Conservation (phyloP, 768 basidiomycete genomes). For the Boletus tylopilopsis region DNA sequence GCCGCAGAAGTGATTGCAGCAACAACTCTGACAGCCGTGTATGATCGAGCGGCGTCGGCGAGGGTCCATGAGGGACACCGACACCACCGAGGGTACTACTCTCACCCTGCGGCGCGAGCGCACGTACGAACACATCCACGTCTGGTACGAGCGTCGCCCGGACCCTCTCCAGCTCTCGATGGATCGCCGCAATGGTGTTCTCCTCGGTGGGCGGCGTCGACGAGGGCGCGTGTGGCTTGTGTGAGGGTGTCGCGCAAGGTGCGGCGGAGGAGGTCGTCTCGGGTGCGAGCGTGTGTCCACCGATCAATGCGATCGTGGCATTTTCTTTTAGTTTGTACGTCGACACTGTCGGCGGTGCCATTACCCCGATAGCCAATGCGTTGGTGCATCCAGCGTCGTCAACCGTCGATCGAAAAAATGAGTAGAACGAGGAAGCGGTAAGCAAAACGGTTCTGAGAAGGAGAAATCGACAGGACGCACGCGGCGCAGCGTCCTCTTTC, state of each 20-base stretch:
- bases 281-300: slow-evolving; percentile 33
- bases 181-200: slow-evolving; percentile 33
- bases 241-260: background rate
- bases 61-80: no score
- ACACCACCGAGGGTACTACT: no score
- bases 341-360: slow-evolving; percentile 57
- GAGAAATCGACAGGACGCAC: slow-evolving; percentile 39
- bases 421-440: background rate
- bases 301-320: slow-evolving; percentile 70
- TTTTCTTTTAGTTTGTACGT: slow-evolving; percentile 69
- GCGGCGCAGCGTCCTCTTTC: slow-evolving; percentile 70
- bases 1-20: slow-evolving; percentile 79
- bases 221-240: background rate
- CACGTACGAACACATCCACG: slow-evolving; percentile 52
- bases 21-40: slow-evolving; percentile 74
- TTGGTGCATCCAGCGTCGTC: no score
- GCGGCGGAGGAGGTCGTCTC: background rate
- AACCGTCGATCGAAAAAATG: background rate
- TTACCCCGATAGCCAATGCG: no score
- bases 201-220: slow-evolving; percentile 36
- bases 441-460: background rate
- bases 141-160: slow-evolving; percentile 51
- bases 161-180: slow-evolving; percentile 44
- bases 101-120: slow-evolving; percentile 15
- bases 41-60: slow-evolving; percentile 37